phyloP scores from a whole-genome alignment of 805 yeast genomes.

The Kuraishia cidri region DNA sequence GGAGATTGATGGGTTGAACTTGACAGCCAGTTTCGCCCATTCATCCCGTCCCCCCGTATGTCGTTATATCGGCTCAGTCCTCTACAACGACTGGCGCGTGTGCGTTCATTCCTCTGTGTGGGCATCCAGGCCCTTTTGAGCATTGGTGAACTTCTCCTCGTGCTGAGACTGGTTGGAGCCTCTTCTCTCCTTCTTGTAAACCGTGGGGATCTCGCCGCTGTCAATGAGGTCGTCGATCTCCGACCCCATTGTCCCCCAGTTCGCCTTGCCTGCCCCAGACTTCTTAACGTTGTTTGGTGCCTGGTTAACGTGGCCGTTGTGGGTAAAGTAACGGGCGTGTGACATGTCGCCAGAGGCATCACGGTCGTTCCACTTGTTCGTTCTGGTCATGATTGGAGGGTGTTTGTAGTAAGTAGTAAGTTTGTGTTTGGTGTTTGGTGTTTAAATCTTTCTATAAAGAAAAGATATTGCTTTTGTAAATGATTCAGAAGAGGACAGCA shows the following conservation, averaged over 20 bases:
- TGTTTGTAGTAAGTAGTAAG: background rate
- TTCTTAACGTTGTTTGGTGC: constrained; percentile 76
- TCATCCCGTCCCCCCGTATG: background rate
- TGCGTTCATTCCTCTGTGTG: background rate
- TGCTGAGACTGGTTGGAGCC: constrained; percentile 38
- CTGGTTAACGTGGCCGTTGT: constrained; percentile 57
- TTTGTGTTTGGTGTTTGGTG: background rate
- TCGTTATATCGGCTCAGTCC: background rate
- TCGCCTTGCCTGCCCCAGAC: constrained; percentile 77
- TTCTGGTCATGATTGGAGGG: constrained; percentile 54
- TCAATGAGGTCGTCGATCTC: constrained; percentile 59
- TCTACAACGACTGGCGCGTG: background rate
- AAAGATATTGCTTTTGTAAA: too few relatives aligned
- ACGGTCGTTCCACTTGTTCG: constrained; percentile 60
- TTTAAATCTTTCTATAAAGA: too few relatives aligned
- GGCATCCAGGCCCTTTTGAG: constrained; percentile 10
- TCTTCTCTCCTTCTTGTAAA: constrained; percentile 35
- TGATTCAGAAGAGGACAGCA: too few relatives aligned
- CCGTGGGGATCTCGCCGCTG: constrained; percentile 43
- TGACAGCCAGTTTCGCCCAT: too few relatives aligned
- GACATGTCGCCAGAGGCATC: constrained; percentile 39
- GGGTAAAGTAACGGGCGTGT: constrained; percentile 66
- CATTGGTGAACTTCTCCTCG: constrained; percentile 26
- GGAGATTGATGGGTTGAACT: too few relatives aligned
- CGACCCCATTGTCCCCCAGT: constrained; percentile 83